Evolutionary conservation across 805 yeast species (phyloP), one percentile per base, ranked within the genome.

Genomic region (Lachancea mirantina): DNA sequence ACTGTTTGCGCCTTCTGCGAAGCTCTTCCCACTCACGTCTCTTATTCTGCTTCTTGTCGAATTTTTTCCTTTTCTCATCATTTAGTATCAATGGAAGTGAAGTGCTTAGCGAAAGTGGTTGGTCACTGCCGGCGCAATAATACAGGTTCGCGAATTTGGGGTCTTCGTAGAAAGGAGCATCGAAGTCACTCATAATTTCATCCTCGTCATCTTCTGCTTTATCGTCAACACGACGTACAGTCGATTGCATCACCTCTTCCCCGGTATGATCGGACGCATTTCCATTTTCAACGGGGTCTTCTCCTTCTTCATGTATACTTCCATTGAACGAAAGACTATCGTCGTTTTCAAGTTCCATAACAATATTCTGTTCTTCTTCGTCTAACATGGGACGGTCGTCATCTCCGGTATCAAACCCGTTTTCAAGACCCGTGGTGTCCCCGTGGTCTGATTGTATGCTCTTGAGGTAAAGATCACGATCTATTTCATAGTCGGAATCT

Each of bases 141-240:
- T 55, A 47, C 11, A 57, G 36, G 32, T 49, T 53, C 2, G 61
- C 52, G 40, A 57, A 55, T 38, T 54, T 57, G 1, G 65, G 59
- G 42, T 64, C 68, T 41, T 64, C 68, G 41, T 62, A 64, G 43
- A 54, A 64, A 2, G 69, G 67, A 32, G 62, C 53, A 40, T 54
- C 56, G 28, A 62, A 62, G 25, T 53, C 63, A 8, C 47, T 43
- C 47, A 48, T 58, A 14, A 46, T 47, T 23, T 48, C 60, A 28
- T 51, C 57, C 14, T 59, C 61, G 9, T 48, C 59, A 8, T 50
- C 58, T 15, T 55, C 57, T 18, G 47, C 54, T 13, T 43, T 47
- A 18, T 50, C 55, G 11, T 40, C 42, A 5, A 47, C 60, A 23
- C 50, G 48, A 5, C 54, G 55, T 6, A 51, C 50, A 6, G 52